phyloP scores from a whole-genome alignment of 192 early-diverging fungal species.

The Neocallimastix lanati region DNA sequence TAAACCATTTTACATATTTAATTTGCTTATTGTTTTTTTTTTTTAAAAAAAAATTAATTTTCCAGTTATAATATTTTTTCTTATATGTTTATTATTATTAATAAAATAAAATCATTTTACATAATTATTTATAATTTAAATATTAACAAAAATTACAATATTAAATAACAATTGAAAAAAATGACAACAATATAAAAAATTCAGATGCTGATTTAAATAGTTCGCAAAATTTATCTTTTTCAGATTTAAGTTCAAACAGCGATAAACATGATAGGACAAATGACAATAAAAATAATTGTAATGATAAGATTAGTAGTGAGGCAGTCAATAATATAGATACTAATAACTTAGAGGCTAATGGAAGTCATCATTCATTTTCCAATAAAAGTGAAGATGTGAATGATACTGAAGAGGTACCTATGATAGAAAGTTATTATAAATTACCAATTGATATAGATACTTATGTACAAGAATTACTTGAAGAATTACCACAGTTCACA shows the following conservation, averaged over 20 bases:
- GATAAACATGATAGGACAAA: neutral
- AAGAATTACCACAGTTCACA: neutral
- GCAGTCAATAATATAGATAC: neutral
- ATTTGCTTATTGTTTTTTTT: no score
- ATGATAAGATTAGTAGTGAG: neutral
- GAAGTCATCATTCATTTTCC: no score
- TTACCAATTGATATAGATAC: neutral
- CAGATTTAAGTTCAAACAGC: neutral
- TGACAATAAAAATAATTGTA: neutral
- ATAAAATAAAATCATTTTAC: no score
- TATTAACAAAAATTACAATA: no score
- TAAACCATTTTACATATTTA: no score
- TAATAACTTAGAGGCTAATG: no score
- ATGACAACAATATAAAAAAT: neutral
- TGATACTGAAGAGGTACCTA: no score
- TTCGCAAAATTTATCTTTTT: neutral
- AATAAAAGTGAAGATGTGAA: no score
- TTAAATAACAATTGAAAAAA: neutral
- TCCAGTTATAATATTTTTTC: no score
- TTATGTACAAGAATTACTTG: neutral
- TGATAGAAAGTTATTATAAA: neutral
- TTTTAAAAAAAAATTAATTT: no score
- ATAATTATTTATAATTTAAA: no score
- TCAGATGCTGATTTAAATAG: neutral
- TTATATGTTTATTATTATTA: no score